Evolutionary conservation across 768 basidiomycete genomes (phyloP).

Genomic region (Rhodotorula kratochvilovae): DNA sequence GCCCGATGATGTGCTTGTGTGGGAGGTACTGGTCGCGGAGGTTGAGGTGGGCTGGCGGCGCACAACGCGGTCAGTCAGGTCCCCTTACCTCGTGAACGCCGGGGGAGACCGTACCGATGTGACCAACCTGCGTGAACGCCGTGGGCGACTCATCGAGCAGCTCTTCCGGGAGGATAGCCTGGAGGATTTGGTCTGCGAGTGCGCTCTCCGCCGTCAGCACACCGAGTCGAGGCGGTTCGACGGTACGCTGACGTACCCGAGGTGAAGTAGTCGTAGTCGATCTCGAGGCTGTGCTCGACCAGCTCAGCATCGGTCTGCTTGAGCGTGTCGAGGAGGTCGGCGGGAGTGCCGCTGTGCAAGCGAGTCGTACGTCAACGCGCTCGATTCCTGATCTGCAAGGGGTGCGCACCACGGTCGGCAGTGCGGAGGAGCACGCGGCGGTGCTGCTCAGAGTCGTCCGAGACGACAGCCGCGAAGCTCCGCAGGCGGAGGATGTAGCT

Average conservation of each 20-base stretch:
- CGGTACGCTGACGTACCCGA: constrained; percentile 55
- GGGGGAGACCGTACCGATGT: constrained; percentile 63
- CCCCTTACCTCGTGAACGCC: fast-evolving
- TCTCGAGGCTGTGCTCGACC: constrained; percentile 57
- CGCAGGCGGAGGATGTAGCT: constrained; percentile 36
- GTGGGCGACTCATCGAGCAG: constrained; percentile 73
- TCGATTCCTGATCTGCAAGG: too few species aligned
- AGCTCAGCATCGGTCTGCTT: constrained; percentile 55
- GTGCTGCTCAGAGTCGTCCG: constrained; percentile 23
- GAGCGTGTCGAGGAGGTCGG: constrained; percentile 58
- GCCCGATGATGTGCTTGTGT: constrained; percentile 83
- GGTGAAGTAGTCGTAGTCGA: constrained; percentile 85
- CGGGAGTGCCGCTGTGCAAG: constrained; percentile 62
- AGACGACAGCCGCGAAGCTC: constrained; percentile 18
- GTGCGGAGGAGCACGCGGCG: constrained; percentile 33
- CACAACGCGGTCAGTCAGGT: not conserved
- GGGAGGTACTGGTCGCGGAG: constrained; percentile 84
- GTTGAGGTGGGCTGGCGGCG: constrained; percentile 76
- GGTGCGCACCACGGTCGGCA: constrained; percentile 14
- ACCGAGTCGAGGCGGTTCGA: fast-evolving
- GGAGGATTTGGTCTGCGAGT: constrained; percentile 70
- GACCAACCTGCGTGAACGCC: constrained; percentile 82
- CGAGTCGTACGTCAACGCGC: constrained; percentile 26
- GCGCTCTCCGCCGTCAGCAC: not conserved
- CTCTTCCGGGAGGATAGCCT: constrained; percentile 72